Base-by-base conservation (phyloP, 805 yeast species). In the Candida corydali region DNA sequence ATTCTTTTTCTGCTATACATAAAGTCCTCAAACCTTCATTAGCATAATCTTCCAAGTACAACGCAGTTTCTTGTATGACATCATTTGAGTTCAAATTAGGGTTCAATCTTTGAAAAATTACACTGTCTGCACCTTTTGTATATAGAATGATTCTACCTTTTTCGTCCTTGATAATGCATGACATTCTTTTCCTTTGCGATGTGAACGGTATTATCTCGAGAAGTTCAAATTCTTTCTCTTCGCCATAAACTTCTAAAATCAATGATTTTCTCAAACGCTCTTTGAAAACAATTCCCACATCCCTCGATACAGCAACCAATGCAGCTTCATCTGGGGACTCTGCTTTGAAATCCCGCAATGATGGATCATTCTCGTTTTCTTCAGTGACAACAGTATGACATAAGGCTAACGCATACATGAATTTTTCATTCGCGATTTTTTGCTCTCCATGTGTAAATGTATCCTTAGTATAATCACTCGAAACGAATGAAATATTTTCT, bases 321-420 rank as follows among this genome's bases (percentile, higher is more conserved):
- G 93, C 89, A 28, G 82, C 78, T 55, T 84, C 94, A 61, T 84
- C 94, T 0, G 94, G 94, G 7, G 88, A 81, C 52, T 84, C 89
- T 1, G 91, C 89, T 49, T 82, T 81, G 60, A 76, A 80, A 19
- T 69, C 68, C 28, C 78, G 54, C 23, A 57, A 51, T 7, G 53
- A 54, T 0, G 63, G 64, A 14, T 71, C 75, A 7, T 61, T 57
- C 2, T 52, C 53, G 32, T 62, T 64, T 7, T 41, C 51, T 43
- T 80, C 87, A 9, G 87, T 78, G 26, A 82, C 75, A 3, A 81
- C 93, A 4, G 87, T 76, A 50, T 84, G 89, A 48, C 93, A 84
- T 16, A 84, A 61, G 0, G 89, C 84, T 31, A 84, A 61, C 0
- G 82, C 78, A 19, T 72, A 54, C 76, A 82, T 76, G 50, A 84